phyloP scores from a whole-genome alignment of 768 basidiomycete species.

The Termitomyces sp. region DNA sequence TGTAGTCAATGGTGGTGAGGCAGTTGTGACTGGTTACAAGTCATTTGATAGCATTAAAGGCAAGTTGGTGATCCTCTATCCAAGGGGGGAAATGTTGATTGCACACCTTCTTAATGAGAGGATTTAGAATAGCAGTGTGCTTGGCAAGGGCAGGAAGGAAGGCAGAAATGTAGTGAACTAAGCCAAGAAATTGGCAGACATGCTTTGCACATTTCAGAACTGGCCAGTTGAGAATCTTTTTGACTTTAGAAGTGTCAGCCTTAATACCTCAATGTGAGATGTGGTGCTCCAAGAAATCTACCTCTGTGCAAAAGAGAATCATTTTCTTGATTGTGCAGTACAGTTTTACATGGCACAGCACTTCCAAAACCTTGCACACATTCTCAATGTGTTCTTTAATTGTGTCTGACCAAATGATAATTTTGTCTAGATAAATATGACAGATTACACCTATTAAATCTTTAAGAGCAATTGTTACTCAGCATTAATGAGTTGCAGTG shows the following conservation, averaged over 20 bases:
- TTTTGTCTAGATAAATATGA: constrained; percentile 41
- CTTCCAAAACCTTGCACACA: constrained; percentile 20
- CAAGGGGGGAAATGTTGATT: constrained; percentile 9
- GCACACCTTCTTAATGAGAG: constrained; percentile 1
- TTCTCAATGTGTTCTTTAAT: constrained; percentile 27
- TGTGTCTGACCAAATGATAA: constrained; percentile 37
- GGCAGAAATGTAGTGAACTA: neutral
- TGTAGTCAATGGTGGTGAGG: constrained; percentile 16
- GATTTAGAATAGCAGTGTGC: constrained; percentile 13
- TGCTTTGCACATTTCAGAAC: too few relatives aligned
- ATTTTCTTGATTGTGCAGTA: neutral
- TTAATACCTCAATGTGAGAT: too few relatives aligned
- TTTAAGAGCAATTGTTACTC: constrained; percentile 27
- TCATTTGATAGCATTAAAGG: constrained; percentile 14
- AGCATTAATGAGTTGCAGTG: constrained; percentile 25
- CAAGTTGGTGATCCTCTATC: constrained; percentile 7
- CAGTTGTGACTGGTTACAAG: constrained; percentile 19
- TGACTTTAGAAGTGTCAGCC: too few relatives aligned
- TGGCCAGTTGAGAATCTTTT: neutral
- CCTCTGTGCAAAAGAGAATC: neutral
- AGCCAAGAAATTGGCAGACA: neutral
- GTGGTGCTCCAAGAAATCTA: constrained; percentile 13
- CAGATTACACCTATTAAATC: constrained; percentile 33
- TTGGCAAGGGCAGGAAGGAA: neutral
- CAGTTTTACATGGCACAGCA: neutral